Base-by-base conservation (phyloP, 306 rosid species). In the Albizia julibrissin region DNA sequence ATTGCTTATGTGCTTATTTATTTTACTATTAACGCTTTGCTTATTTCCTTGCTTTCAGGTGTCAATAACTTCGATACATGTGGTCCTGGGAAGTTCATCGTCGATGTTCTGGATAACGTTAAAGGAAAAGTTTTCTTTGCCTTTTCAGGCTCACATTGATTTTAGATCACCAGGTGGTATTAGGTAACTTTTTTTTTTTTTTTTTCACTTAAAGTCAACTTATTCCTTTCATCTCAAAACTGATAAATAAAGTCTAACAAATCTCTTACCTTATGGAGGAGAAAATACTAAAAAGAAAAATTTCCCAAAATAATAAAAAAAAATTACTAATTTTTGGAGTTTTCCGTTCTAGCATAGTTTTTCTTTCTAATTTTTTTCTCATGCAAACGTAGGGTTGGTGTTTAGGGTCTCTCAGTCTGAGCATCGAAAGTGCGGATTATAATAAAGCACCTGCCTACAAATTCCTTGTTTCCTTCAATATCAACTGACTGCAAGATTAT, bases 51-150 rank as follows among this genome's bases (percentile, higher is more conserved):
- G 22, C 54, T 77, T 19, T 9, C 91, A 89, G 90, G 88, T 79
- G 91, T 87, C 56, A 87, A 89, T 10, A 83, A 84, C 31, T 88
- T 90, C 81, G 85, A 84, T 72, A 69, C 90, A 66, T 56, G 91
- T 54, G 91, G 88, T 86, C 93, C 92, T 43, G 94, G 93, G 90
- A 68, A 74, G 46, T 69, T 80, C 56, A 12, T 66, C 40, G n/a
- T 75, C 56, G 26, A 15, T 58, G 33, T 42, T 19, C 61, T 52
- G 46, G 16, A 31, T 19, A 44, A 33, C 59, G 39, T n/a, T 19
- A 66, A 19, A 66, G 42, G 44, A 27, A 18, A 79, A 70, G 10
- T 31, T 44, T 2, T 22, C 54, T 47, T 7, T 76, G 93, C 34
- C 71, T 66, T 22, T 58, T 4, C 29, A 22, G 31, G 22, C 31